Base-by-base conservation (phyloP, 73 alveolate species). In the Blepharisma stoltei region DNA sequence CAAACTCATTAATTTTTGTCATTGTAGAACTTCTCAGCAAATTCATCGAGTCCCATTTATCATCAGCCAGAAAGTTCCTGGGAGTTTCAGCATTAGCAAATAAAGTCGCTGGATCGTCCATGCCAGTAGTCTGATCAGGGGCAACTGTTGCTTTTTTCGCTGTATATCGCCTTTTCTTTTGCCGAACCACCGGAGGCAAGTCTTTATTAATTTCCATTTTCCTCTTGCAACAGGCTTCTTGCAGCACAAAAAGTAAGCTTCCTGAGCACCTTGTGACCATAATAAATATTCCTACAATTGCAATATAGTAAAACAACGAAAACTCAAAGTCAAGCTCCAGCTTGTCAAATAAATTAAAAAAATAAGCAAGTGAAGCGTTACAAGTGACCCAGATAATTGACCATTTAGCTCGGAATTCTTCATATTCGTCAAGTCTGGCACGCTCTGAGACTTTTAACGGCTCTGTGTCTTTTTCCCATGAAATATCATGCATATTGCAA, bases 381-480 rank as follows among this genome's bases (percentile, higher is more conserved):
- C 37, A 14, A 11, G 23, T 14, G 5, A 60, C 23, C 73, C 73
- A 60, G 46, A 60, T 38, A 20, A 60, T 14, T 9, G 23, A n/a
- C 73, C 73, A 60, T n/a, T 38, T n/a, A 25, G 73, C 23, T 5
- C 73, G 14, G 14, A 14, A n/a, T 2, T 60, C 23, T 60, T 60
- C 23, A 25, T 60, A 60, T 14, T 60, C 73, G 23, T 20, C 38
- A 38, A 60, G 46, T 25, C 14, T 18, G 14, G 38, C 46, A 14
- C 27, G 11, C 27, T 69, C 79, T 14, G 11, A 47, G 38, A n/a
- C 60, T 14, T 18, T 69, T n/a, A 38, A 9, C 6, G n/a, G 11
- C 14, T 69, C 79, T n/a, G 79, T n/a, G 14, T 53, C n/a, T 7
- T 69, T 69, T 9, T 53, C 79, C 79, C 79, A 69, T 9, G 67